phyloP scores from a whole-genome alignment of 768 basidiomycete species.

The Rhodosporidiobolus sp. region DNA sequence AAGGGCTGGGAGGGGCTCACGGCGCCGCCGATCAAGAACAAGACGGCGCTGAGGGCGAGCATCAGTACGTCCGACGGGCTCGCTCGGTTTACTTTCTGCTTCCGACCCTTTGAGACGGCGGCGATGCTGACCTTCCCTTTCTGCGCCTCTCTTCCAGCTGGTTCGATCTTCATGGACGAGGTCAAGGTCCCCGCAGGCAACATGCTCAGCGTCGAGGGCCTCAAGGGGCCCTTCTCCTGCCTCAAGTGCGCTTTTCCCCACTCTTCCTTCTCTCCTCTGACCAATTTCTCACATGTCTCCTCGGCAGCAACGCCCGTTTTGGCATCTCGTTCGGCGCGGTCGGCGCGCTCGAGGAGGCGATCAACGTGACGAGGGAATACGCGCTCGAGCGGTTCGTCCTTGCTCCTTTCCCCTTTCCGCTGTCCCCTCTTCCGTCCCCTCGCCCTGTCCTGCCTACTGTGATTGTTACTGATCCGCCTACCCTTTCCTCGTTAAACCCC shows the following conservation, averaged over 20 bases:
- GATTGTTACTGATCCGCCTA: fast-evolving
- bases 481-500: background rate
- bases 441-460: background rate
- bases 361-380: slow-evolving; percentile 71
- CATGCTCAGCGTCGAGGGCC: slow-evolving; percentile 69
- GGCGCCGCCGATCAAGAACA: slow-evolving; percentile 86
- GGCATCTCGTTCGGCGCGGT: slow-evolving; percentile 80
- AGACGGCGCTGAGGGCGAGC: slow-evolving; percentile 77
- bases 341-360: slow-evolving; percentile 90
- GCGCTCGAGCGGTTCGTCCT: slow-evolving; percentile 66
- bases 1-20: slow-evolving; percentile 63
- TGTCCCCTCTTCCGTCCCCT: background rate
- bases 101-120: slow-evolving; percentile 48
- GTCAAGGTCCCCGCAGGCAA: slow-evolving; percentile 72
- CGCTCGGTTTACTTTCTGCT: slow-evolving; percentile 20
- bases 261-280: background rate
- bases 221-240: slow-evolving; percentile 84
- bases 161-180: slow-evolving; percentile 76
- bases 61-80: slow-evolving; percentile 50
- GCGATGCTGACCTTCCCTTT: slow-evolving; percentile 50
- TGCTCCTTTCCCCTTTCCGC: background rate
- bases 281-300: background rate
- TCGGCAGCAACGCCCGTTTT: slow-evolving; percentile 22
- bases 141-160: slow-evolving; percentile 52
- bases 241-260: slow-evolving; percentile 63